Conservation (phyloP, 1,139 yeast species). For the Saccharomyces hybrid region DNA sequence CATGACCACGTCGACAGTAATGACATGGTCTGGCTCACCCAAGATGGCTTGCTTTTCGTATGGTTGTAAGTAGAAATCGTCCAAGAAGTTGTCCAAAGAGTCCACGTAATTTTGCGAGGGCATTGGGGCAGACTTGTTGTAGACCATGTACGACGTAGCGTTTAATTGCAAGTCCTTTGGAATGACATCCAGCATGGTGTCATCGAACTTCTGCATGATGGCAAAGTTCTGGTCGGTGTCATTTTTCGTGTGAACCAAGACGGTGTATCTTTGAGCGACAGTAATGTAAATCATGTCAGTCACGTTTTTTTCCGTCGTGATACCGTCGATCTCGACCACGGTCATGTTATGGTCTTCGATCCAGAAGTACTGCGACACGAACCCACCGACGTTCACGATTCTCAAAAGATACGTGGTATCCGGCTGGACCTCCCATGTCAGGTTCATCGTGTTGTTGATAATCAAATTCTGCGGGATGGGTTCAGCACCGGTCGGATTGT, state of each 20-base stretch:
- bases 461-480: constrained; percentile 80
- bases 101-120: constrained; percentile 44
- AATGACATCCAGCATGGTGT: constrained; percentile 65
- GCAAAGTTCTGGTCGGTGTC: constrained; percentile 57
- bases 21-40: constrained; percentile 59
- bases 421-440: constrained; percentile 66
- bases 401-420: constrained; percentile 73
- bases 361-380: constrained; percentile 76
- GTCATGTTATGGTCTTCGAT: constrained; percentile 79
- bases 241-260: constrained; percentile 63
- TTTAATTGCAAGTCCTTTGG: constrained; percentile 60
- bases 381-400: constrained; percentile 76
- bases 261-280: constrained; percentile 73
- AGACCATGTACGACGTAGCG: constrained; percentile 64
- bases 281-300: constrained; percentile 58
- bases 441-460: constrained; percentile 70
- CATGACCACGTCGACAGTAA: constrained; percentile 66
- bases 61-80: constrained; percentile 64
- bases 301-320: constrained; percentile 57
- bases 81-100: constrained; percentile 43
- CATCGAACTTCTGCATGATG: constrained; percentile 70
- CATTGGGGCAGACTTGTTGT: constrained; percentile 40
- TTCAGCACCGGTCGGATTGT: constrained; percentile 95
- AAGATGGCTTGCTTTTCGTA: constrained; percentile 41
- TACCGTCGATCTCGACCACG: constrained; percentile 79